Conservation (phyloP, 345 rosid genomes). For the Citrus trifoliata region DNA sequence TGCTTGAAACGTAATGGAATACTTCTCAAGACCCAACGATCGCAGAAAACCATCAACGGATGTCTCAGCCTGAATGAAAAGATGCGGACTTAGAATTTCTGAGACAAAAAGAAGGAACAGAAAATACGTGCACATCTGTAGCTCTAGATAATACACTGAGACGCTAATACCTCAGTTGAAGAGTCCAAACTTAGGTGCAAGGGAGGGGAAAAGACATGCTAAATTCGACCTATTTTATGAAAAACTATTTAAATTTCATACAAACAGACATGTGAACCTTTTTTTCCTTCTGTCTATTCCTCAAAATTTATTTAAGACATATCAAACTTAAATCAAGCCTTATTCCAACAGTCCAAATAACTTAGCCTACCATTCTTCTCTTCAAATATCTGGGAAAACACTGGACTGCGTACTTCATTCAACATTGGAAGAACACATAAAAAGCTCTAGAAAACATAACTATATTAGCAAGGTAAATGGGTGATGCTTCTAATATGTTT, state of each 20-base stretch:
- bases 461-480: not conserved
- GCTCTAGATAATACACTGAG: not conserved
- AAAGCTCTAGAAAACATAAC: not conserved
- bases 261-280: not conserved
- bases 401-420: not conserved
- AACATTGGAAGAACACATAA: not conserved
- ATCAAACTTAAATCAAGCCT: not conserved
- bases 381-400: not conserved
- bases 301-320: not conserved
- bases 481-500: not conserved
- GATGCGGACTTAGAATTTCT: constrained; percentile 13
- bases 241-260: not conserved
- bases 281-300: not conserved
- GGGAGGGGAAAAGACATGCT: not conserved
- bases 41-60: constrained; percentile 75
- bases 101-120: not conserved
- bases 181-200: not conserved
- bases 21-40: constrained; percentile 89
- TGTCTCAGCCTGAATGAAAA: constrained; percentile 58
- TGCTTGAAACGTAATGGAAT: constrained; percentile 83
- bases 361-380: constrained; percentile 1
- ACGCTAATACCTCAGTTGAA: not conserved
- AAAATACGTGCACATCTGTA: not conserved
- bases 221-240: not conserved
- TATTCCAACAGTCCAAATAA: not conserved